Percentiles rank a stretch among this genome's conserved stretches.
These are phyloP conservation scores for Vanrija pseudolonga DNA, from an alignment of 1,284 basidiomycete species.

Conservation along the genomic window DNA sequence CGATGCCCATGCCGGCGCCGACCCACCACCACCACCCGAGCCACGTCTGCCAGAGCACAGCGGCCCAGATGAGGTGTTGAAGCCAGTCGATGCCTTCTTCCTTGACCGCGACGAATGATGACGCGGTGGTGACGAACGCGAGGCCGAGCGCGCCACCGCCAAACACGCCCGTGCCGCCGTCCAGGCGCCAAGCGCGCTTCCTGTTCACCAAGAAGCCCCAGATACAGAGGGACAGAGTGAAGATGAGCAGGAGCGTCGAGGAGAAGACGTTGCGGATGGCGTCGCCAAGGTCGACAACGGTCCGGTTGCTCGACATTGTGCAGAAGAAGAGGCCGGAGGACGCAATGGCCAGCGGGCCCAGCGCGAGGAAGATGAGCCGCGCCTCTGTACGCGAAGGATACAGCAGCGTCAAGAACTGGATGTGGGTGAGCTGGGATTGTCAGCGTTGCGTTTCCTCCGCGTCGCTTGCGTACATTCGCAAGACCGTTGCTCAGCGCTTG, in stretches of 20 bases:
- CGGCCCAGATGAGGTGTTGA: conserved; percentile 75
- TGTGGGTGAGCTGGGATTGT: conserved; percentile 78
- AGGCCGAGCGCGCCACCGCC: conserved; percentile 75
- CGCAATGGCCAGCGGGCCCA: conserved; percentile 82
- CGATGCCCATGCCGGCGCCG: conserved; percentile 72
- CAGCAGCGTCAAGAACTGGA: conserved; percentile 93
- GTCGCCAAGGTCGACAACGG: conserved; percentile 62
- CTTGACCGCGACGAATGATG: conserved; percentile 81
- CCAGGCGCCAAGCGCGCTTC: conserved; percentile 86
- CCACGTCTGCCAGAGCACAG: conserved; percentile 83
- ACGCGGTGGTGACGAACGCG: conserved; percentile 71
- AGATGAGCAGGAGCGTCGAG: conserved; percentile 87
- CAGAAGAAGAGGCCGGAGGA: conserved; percentile 82
- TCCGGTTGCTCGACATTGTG: conserved; percentile 57
- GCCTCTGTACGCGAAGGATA: conserved; percentile 92
- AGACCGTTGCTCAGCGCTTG: conserved; percentile 78
- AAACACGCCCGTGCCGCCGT: conserved; percentile 93
- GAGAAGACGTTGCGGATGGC: conserved; percentile 92
- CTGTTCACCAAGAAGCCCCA: conserved; percentile 93
- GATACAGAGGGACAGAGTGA: conserved; percentile 80
- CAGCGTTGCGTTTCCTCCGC: neutral
- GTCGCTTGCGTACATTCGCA: conserved; percentile 64
- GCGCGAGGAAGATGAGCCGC: conserved; percentile 77
- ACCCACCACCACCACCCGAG: conserved; percentile 97
- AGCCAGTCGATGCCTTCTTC: conserved; percentile 82